phyloP scores from a whole-genome alignment of 2,329 filamentous ascomycete species.

The Fusarium sp. region DNA sequence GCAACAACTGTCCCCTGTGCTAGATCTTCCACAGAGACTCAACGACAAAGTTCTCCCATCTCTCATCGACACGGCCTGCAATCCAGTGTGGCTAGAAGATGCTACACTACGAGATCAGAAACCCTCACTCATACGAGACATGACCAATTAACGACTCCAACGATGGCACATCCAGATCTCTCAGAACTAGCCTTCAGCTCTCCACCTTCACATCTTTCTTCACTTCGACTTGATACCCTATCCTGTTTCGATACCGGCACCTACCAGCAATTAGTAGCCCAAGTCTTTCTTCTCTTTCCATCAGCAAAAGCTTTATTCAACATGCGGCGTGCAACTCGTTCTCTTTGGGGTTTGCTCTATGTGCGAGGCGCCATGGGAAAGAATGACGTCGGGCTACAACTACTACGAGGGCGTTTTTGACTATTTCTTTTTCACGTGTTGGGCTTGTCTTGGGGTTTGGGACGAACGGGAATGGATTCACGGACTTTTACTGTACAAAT shows the following conservation, averaged over 20 bases:
- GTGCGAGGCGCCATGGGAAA: conserved; percentile 28
- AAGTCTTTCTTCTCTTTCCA: conserved; percentile 2
- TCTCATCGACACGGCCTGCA: neutral
- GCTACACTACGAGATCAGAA: conserved; percentile 17
- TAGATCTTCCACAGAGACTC: conserved; percentile 43
- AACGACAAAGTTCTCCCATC: conserved; percentile 7
- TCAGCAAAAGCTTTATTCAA: conserved; percentile 2
- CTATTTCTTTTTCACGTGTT: conserved; percentile 21
- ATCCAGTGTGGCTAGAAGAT: neutral
- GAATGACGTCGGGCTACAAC: conserved; percentile 23
- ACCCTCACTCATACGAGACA: conserved; percentile 22
- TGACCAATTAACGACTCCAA: conserved; percentile 32
- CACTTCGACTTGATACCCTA: conserved; percentile 35
- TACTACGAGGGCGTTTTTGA: conserved; percentile 18
- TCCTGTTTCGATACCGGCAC: conserved; percentile 19
- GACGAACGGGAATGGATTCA: conserved; percentile 14
- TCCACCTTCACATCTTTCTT: conserved; percentile 5
- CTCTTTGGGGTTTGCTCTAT: neutral
- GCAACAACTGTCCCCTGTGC: conserved; percentile 59
- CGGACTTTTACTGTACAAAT: conserved; percentile 34
- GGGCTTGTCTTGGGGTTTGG: conserved; percentile 22
- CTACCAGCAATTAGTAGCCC: conserved; percentile 6
- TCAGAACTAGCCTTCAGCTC: neutral
- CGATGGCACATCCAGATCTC: conserved; percentile 18
- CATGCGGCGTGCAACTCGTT: neutral